Percentiles rank a stretch among this genome's conserved stretches.
These are phyloP conservation scores for Laguncularia racemosa DNA, from an alignment of 345 rosid genomes.

Conservation along the genomic window DNA sequence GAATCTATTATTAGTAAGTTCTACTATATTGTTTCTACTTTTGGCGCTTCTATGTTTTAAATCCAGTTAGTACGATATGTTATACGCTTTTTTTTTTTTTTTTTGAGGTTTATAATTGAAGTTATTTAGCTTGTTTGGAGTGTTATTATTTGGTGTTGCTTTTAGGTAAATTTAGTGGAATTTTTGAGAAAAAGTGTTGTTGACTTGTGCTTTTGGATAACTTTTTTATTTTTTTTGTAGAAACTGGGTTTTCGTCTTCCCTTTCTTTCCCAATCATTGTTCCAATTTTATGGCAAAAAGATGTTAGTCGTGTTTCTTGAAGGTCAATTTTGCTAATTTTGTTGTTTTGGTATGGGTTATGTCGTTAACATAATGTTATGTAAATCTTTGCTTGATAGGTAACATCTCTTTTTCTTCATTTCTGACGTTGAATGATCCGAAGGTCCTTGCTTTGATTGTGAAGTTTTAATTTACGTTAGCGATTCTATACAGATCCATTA, in stretches of 20 bases:
- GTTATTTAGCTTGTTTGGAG: neutral
- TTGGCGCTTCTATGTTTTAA: neutral
- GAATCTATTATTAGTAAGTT: constrained; percentile 33
- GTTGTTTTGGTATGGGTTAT: neutral
- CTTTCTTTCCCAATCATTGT: constrained; percentile 5
- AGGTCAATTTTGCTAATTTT: constrained; percentile 9
- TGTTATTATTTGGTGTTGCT: neutral
- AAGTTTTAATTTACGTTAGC: too few relatives aligned
- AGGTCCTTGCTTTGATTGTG: too few relatives aligned
- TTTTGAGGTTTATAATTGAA: constrained; percentile 7
- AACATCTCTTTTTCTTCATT: too few relatives aligned
- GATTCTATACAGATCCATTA: too few relatives aligned
- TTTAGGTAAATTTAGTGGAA: constrained; percentile 9
- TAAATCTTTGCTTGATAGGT: too few relatives aligned
- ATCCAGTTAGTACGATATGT: neutral
- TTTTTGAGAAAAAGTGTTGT: constrained; percentile 17
- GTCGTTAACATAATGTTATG: too few relatives aligned
- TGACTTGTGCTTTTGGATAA: constrained; percentile 14
- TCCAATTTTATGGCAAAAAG: constrained; percentile 12
- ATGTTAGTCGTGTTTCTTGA: constrained; percentile 16
- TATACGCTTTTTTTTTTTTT: neutral
- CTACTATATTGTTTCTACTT: neutral
- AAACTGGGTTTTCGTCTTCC: constrained; percentile 21
- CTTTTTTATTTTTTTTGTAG: constrained; percentile 5
- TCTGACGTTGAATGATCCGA: too few relatives aligned